Conservation (phyloP, 345 rosid species). For the Euphorbia tirucalli region DNA sequence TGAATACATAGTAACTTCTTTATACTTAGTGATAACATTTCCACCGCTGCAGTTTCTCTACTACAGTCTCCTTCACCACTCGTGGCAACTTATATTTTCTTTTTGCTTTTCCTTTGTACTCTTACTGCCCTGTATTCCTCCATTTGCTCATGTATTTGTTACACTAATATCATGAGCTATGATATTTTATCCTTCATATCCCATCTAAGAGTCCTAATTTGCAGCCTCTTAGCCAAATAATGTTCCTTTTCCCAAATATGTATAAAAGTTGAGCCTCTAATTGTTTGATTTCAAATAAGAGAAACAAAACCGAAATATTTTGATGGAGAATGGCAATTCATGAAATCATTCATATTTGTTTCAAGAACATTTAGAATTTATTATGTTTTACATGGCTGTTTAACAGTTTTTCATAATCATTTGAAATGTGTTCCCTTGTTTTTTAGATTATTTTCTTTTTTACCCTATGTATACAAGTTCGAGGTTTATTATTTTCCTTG, state of each 20-base stretch:
- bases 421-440: background rate
- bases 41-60: background rate
- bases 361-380: background rate
- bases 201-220: background rate
- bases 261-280: background rate
- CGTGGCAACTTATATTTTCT: background rate
- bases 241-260: background rate
- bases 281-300: slow-evolving; percentile 2
- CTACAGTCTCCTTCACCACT: background rate
- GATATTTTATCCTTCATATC: background rate
- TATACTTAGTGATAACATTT: background rate
- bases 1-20: background rate
- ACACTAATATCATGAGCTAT: background rate
- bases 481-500: background rate
- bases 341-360: background rate
- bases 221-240: background rate
- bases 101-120: background rate
- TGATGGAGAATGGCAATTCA: background rate
- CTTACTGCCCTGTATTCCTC: background rate
- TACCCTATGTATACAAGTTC: background rate
- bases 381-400: background rate
- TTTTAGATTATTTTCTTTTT: too few relatives aligned
- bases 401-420: background rate
- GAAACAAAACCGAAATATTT: background rate
- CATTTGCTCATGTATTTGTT: background rate